These are phyloP conservation scores for Keithomyces neogunnii DNA, from an alignment of 2,329 filamentous ascomycete species.

Conservation along the genomic window DNA sequence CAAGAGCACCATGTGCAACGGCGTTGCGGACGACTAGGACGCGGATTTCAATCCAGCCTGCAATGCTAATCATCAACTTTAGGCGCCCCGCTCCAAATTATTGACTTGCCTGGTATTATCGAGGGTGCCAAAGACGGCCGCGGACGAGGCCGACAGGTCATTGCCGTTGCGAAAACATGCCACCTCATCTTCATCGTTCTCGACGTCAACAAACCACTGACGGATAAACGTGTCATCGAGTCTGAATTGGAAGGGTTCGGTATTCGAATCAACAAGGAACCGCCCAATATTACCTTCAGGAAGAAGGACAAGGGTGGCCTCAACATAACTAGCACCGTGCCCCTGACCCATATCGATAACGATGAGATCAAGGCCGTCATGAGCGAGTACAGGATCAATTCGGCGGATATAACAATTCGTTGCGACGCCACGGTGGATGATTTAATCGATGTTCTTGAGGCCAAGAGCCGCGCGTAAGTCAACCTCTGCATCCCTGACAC, in stretches of 20 bases:
- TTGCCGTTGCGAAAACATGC: slow-evolving; percentile 97
- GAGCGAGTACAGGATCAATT: slow-evolving; percentile 93
- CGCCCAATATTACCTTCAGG: slow-evolving; percentile 97
- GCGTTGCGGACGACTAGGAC: too few species aligned
- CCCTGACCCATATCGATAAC: slow-evolving; percentile 83
- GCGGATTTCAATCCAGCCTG: neutral
- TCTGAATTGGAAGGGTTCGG: slow-evolving; percentile 93
- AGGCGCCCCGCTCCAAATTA: slow-evolving; percentile 92
- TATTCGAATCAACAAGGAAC: slow-evolving; percentile 93
- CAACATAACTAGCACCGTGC: slow-evolving; percentile 90
- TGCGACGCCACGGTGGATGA: slow-evolving; percentile 98
- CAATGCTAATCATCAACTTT: neutral
- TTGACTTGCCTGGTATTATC: slow-evolving; percentile 97
- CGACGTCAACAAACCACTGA: slow-evolving; percentile 96
- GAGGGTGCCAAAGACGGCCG: slow-evolving; percentile 98
- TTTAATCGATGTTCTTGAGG: slow-evolving; percentile 90
- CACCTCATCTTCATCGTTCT: slow-evolving; percentile 98
- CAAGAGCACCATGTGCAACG: too few species aligned
- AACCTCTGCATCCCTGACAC: neutral
- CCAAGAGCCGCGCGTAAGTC: slow-evolving; percentile 61
- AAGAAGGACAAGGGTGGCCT: slow-evolving; percentile 99
- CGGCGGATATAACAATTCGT: slow-evolving; percentile 93
- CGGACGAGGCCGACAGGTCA: slow-evolving; percentile 94
- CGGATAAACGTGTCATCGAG: slow-evolving; percentile 95
- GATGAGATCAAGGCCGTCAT: slow-evolving; percentile 98